Conservation (phyloP, 345 rosid species). For the Euphorbia lathyris region DNA sequence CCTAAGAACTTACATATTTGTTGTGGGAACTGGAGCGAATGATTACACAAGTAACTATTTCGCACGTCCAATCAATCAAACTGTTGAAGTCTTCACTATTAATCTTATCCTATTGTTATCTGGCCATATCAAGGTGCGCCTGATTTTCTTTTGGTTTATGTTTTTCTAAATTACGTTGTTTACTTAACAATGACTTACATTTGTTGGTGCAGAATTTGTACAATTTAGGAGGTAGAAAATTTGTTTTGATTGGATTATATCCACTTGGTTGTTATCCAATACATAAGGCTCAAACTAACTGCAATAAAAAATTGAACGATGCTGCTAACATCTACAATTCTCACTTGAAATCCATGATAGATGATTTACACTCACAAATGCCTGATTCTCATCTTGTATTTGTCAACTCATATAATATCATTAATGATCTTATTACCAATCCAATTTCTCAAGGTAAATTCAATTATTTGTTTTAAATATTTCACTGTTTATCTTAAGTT, state of each 20-base stretch:
- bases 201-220: conserved; percentile 52
- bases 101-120: conserved; percentile 39
- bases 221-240: conserved; percentile 50
- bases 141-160: neutral
- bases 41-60: conserved; percentile 57
- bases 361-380: conserved; percentile 16
- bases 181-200: no score
- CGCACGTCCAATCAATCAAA: conserved; percentile 1
- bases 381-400: conserved; percentile 34
- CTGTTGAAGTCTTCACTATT: conserved; percentile 35
- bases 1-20: conserved; percentile 38
- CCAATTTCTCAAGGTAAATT: conserved; percentile 23
- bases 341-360: conserved; percentile 20
- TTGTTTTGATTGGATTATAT: conserved; percentile 47
- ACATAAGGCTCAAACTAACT: conserved; percentile 7
- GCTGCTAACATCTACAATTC: conserved; percentile 52
- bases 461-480: no score
- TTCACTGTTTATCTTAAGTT: no score
- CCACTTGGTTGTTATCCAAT: conserved; percentile 50
- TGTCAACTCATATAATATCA: conserved; percentile 46
- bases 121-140: conserved; percentile 42
- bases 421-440: conserved; percentile 33
- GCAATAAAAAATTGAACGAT: conserved; percentile 34
- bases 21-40: conserved; percentile 53
- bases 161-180: no score